These are phyloP conservation scores for Didymella keratinophila DNA, from an alignment of 2,329 filamentous ascomycete genomes.

Conservation along the genomic window DNA sequence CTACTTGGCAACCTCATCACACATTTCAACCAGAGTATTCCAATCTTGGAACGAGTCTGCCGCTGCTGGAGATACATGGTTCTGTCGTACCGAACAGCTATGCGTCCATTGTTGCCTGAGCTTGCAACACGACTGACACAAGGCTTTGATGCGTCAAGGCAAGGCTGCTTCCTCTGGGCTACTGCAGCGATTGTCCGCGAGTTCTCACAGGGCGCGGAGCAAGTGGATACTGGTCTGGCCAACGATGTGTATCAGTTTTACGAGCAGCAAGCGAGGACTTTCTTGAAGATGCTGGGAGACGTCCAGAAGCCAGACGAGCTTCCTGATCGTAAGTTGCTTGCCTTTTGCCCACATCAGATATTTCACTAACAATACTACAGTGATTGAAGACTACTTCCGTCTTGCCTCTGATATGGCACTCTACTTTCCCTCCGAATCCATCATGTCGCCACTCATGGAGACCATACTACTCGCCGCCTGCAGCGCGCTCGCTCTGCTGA, in stretches of 20 bases:
- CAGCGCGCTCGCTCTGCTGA: conserved; percentile 85
- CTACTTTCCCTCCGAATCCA: conserved; percentile 86
- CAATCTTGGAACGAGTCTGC: conserved; percentile 92
- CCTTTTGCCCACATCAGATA: conserved; percentile 18
- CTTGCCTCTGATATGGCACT: conserved; percentile 89
- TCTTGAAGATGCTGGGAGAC: conserved; percentile 88
- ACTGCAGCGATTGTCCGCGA: conserved; percentile 94
- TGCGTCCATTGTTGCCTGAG: conserved; percentile 81
- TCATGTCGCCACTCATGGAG: conserved; percentile 78
- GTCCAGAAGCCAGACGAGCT: conserved; percentile 75
- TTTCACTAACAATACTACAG: conserved; percentile 48
- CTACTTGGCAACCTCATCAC: conserved; percentile 86
- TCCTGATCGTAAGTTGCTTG: conserved; percentile 64
- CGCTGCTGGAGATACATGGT: conserved; percentile 97
- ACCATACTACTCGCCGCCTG: conserved; percentile 88
- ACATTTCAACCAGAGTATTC: conserved; percentile 83
- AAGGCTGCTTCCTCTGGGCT: conserved; percentile 99
- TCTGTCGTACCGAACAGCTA: conserved; percentile 90
- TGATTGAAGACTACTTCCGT: conserved; percentile 97
- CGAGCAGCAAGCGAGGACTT: conserved; percentile 88
- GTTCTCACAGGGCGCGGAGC: conserved; percentile 89
- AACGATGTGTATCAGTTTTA: conserved; percentile 94
- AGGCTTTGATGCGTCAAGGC: conserved; percentile 84
- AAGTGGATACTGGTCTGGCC: conserved; percentile 81
- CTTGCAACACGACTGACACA: conserved; percentile 88